phyloP scores from a whole-genome alignment of 2,329 filamentous ascomycete genomes.

The Knoxdaviesia proteae region DNA sequence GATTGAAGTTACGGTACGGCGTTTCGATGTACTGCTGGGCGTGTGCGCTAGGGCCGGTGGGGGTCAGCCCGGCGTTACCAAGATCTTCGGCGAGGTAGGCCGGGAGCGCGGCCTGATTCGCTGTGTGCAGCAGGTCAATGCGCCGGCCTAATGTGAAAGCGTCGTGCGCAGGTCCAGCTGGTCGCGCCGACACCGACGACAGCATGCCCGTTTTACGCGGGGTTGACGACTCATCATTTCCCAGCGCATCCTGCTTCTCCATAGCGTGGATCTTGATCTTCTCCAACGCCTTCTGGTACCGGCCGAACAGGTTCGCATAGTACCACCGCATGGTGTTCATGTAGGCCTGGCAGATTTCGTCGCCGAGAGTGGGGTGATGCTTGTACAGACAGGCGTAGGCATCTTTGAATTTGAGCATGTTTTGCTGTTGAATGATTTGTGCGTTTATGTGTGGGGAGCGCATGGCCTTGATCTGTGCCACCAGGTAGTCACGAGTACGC shows the following conservation, averaged over 20 bases:
- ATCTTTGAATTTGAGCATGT: constrained; percentile 73
- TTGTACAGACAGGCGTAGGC: constrained; percentile 68
- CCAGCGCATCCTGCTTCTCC: constrained; percentile 68
- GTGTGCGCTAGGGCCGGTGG: too few species aligned
- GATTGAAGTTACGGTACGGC: constrained; percentile 84
- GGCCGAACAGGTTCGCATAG: constrained; percentile 73
- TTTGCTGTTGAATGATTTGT: constrained; percentile 88
- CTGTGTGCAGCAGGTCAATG: constrained; percentile 58
- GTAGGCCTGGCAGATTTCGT: constrained; percentile 83
- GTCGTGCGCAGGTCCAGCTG: constrained; percentile 47
- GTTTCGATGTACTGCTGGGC: constrained; percentile 83
- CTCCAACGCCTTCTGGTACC: constrained; percentile 66
- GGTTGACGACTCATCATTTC: constrained; percentile 43
- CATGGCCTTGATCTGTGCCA: constrained; percentile 82
- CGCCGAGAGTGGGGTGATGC: constrained; percentile 63
- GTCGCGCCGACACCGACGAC: constrained; percentile 16
- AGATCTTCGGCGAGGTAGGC: constrained; percentile 74
- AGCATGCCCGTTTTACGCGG: constrained; percentile 38
- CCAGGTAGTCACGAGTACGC: constrained; percentile 82
- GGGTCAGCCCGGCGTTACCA: too few species aligned
- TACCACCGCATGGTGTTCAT: constrained; percentile 99
- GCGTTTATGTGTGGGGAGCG: constrained; percentile 92
- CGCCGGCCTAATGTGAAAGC: constrained; percentile 76
- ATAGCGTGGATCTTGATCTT: constrained; percentile 68
- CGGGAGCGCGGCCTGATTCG: constrained; percentile 55